Percentiles rank a stretch among this genome's conserved stretches.
phyloP scores from a whole-genome alignment of 1,139 yeast species.

The Yamadazyma songkhlaensis region DNA sequence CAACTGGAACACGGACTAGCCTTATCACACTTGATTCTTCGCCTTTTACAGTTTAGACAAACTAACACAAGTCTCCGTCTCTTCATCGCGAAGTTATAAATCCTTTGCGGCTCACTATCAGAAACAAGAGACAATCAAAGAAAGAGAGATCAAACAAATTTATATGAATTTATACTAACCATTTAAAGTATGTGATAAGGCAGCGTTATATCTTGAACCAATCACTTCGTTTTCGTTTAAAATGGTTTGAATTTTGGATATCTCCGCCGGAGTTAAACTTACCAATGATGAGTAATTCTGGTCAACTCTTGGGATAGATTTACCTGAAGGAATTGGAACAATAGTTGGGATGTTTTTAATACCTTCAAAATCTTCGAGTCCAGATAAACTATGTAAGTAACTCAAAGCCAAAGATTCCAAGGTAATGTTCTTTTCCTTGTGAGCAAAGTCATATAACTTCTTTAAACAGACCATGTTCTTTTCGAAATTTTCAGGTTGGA shows the following conservation, averaged over 20 bases:
- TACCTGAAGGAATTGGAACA: constrained; percentile 76
- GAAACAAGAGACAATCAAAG: not conserved
- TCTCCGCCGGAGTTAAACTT: constrained; percentile 50
- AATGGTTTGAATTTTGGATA: constrained; percentile 46
- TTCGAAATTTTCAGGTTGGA: constrained; percentile 51
- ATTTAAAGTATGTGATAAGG: constrained; percentile 45
- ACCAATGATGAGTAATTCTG: constrained; percentile 51
- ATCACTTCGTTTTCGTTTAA: constrained; percentile 15
- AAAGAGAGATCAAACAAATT: no score
- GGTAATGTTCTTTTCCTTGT: constrained; percentile 48
- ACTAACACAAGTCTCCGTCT: constrained; percentile 15
- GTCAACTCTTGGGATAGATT: constrained; percentile 54
- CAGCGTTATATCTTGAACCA: constrained; percentile 23
- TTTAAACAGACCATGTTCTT: constrained; percentile 44
- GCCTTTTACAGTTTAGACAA: constrained; percentile 26
- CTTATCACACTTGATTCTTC: constrained; percentile 31
- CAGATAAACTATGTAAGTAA: constrained; percentile 55
- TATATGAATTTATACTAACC: constrained; percentile 24
- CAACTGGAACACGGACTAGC: constrained; percentile 28
- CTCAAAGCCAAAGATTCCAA: constrained; percentile 70
- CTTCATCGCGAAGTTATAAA: not conserved
- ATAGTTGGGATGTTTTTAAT: constrained; percentile 48
- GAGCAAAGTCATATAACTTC: constrained; percentile 45
- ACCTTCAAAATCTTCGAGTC: constrained; percentile 24
- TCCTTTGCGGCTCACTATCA: not conserved